These are phyloP conservation scores for Syzygium aromaticum DNA, from an alignment of 345 rosid genomes.

Conservation along the genomic window DNA sequence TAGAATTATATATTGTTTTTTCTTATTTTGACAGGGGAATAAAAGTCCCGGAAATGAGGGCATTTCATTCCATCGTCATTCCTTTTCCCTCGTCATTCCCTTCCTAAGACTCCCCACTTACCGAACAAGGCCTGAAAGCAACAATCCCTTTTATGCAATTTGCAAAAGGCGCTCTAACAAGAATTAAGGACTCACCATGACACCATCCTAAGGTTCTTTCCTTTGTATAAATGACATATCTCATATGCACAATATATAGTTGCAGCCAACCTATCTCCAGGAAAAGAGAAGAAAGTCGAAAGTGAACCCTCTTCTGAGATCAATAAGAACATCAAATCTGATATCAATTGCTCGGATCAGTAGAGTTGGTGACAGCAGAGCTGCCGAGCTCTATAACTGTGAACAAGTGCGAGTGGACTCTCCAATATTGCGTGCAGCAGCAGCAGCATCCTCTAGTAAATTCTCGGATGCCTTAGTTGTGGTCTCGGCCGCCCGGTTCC, in stretches of 20 bases:
- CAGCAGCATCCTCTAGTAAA: conserved; percentile 12
- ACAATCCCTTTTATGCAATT: not conserved
- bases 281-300: not conserved
- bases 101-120: not conserved
- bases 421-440: not conserved
- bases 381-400: not conserved
- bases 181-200: not conserved
- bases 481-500: conserved; percentile 19
- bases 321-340: not conserved
- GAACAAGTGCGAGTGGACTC: conserved; percentile 15
- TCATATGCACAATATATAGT: not conserved
- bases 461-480: conserved; percentile 23
- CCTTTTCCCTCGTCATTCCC: not conserved
- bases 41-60: not conserved
- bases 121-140: not conserved
- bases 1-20: not conserved
- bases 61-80: not conserved
- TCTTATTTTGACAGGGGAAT: not conserved
- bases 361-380: not conserved
- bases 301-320: not conserved
- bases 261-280: not conserved
- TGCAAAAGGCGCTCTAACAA: not conserved
- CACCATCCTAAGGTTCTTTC: not conserved
- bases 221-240: not conserved
- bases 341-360: not conserved